Evolutionary conservation across 106 monocot genomes (phyloP).

Genomic region (Acanthochlamys bracteata): DNA sequence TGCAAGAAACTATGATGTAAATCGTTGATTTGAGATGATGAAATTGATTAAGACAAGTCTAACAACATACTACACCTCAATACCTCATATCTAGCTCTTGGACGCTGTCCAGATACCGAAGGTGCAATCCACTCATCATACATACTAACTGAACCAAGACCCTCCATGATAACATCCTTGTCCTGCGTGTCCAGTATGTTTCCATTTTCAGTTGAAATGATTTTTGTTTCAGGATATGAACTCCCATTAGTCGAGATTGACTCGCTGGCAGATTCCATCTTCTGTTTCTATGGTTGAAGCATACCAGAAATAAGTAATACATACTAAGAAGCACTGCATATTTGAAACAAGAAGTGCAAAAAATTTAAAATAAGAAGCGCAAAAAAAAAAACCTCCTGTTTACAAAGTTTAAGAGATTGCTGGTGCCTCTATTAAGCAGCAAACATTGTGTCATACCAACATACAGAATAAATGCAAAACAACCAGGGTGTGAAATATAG

Average conservation of each 20-base stretch:
- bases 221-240: slow-evolving; percentile 49
- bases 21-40: background rate
- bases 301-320: no score
- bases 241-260: slow-evolving; percentile 23
- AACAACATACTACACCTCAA: slow-evolving; percentile 38
- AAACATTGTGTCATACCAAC: no score
- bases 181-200: slow-evolving; percentile 55
- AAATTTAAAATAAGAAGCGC: no score
- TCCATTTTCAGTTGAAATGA: slow-evolving; percentile 67
- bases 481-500: no score
- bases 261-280: slow-evolving; percentile 25
- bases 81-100: slow-evolving; percentile 88
- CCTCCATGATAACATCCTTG: slow-evolving; percentile 76
- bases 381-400: no score
- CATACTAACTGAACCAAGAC: slow-evolving; percentile 57
- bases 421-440: no score
- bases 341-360: no score
- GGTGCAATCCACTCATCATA: slow-evolving; percentile 88
- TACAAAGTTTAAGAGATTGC: no score
- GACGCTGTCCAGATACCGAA: slow-evolving; percentile 66
- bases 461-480: no score
- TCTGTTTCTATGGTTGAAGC: slow-evolving; percentile 31
- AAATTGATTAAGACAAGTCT: background rate
- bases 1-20: slow-evolving; percentile 8
- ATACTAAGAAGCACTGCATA: background rate